Evolutionary conservation across 768 basidiomycete genomes (phyloP).

Genomic region (Mycena indigotica): DNA sequence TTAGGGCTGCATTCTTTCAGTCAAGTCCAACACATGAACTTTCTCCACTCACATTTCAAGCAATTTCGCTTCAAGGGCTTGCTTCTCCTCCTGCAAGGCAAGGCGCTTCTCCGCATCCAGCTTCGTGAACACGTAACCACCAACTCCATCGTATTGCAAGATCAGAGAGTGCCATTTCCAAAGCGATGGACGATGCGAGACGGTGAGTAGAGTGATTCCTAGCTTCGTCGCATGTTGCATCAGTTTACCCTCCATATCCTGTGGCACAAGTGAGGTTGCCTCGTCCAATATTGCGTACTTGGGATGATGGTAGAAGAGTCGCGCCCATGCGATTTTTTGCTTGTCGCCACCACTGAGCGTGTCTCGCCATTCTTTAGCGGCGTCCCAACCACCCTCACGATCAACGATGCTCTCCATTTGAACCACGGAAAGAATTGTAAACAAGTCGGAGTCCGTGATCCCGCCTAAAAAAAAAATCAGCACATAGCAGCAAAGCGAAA

Average conservation of each 20-base stretch:
- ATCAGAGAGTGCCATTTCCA: constrained; percentile 93
- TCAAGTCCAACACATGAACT: constrained; percentile 7
- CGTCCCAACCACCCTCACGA: constrained; percentile 96
- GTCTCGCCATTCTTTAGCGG: constrained; percentile 90
- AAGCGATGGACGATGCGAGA: constrained; percentile 91
- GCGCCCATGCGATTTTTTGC: constrained; percentile 96
- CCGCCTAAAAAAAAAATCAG: constrained; percentile 53
- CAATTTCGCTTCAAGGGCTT: constrained; percentile 80
- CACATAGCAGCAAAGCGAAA: neutral
- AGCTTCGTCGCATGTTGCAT: constrained; percentile 88
- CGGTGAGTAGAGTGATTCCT: constrained; percentile 90
- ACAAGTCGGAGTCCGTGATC: constrained; percentile 73
- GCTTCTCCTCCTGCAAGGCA: constrained; percentile 93
- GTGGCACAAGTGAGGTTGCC: constrained; percentile 91
- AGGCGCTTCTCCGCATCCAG: constrained; percentile 88
- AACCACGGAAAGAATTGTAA: constrained; percentile 71
- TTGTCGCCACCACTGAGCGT: constrained; percentile 93
- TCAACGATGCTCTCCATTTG: constrained; percentile 87
- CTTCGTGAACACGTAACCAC: constrained; percentile 92
- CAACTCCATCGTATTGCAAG: constrained; percentile 90
- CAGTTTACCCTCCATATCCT: constrained; percentile 91
- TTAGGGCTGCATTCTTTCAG: constrained; percentile 68
- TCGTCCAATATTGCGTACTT: constrained; percentile 99
- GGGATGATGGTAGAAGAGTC: constrained; percentile 93
- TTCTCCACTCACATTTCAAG: constrained; percentile 72